A percentile compares a stretch with the other conserved stretches of the same genome.
Evolutionary conservation across 192 early-diverging fungal genomes (phyloP).

Genomic region (Entophlyctis helioformis): DNA sequence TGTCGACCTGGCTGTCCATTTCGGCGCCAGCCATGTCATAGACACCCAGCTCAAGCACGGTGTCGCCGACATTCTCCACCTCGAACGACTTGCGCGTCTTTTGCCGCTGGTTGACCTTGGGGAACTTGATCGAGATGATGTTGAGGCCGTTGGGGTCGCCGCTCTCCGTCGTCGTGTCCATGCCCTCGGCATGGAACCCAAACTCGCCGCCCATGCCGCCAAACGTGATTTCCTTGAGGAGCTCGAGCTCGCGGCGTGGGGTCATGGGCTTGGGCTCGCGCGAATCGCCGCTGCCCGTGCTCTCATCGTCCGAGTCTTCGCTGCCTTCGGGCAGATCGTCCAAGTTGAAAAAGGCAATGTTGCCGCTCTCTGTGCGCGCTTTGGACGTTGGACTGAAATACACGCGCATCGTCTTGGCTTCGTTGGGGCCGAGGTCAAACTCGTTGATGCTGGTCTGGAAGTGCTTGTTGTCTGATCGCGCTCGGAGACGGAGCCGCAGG

Average conservation of each 20-base stretch:
- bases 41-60: constrained; percentile 27
- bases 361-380: constrained; percentile 3
- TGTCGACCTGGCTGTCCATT: constrained; percentile 7
- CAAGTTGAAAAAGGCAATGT: constrained; percentile 13
- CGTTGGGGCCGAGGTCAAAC: constrained; percentile 15
- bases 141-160: neutral
- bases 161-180: no score
- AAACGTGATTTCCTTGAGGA: constrained; percentile 15
- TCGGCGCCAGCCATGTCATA: constrained; percentile 10
- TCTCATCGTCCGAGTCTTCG: constrained; percentile 4
- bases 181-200: constrained; percentile 12
- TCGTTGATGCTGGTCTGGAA: constrained; percentile 17
- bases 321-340: constrained; percentile 12
- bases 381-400: constrained; percentile 20
- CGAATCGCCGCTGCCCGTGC: neutral
- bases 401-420: constrained; percentile 17
- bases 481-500: constrained; percentile 16
- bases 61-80: constrained; percentile 42
- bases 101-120: constrained; percentile 22
- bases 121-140: constrained; percentile 30
- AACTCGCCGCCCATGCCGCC: constrained; percentile 18
- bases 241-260: constrained; percentile 7
- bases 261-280: constrained; percentile 6
- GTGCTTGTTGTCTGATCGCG: constrained; percentile 11
- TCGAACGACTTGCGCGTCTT: constrained; percentile 35